These are phyloP conservation scores for Trametopsis cervina DNA, from an alignment of 768 basidiomycete species.

Conservation along the genomic window DNA sequence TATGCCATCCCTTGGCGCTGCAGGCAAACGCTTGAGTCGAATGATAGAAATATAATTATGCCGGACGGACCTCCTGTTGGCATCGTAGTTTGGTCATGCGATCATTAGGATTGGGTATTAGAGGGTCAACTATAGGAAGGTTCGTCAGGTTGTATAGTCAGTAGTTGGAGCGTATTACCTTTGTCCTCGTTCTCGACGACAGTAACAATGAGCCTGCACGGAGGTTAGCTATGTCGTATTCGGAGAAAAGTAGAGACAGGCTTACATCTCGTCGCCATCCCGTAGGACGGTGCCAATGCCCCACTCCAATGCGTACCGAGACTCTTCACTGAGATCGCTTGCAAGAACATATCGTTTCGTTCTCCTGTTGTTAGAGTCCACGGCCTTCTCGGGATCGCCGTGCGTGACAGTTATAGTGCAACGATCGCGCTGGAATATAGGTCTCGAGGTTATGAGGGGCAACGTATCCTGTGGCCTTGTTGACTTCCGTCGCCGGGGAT, in stretches of 20 bases:
- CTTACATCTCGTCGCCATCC: constrained; percentile 86
- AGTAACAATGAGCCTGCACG: constrained; percentile 66
- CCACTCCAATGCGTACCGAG: constrained; percentile 95
- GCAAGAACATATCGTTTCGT: constrained; percentile 77
- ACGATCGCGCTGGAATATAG: constrained; percentile 83
- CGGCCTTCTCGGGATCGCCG: constrained; percentile 59
- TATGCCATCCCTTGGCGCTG: constrained; percentile 87
- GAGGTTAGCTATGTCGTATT: constrained; percentile 4
- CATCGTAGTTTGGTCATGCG: constrained; percentile 72
- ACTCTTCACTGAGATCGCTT: constrained; percentile 93
- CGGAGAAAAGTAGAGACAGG: background rate
- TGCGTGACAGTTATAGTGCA: constrained; percentile 88
- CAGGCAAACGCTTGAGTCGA: background rate
- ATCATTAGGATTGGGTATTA: constrained; percentile 65
- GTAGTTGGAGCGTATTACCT: constrained; percentile 36
- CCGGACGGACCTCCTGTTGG: constrained; percentile 79
- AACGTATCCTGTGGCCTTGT: constrained; percentile 58
- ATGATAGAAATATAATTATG: too few species aligned
- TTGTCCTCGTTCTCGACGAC: constrained; percentile 91
- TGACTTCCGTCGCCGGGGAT: constrained; percentile 50
- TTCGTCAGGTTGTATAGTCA: constrained; percentile 3
- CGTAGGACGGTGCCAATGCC: constrained; percentile 92
- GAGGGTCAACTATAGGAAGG: constrained; percentile 48
- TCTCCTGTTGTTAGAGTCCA: constrained; percentile 46
- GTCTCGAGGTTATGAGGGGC: constrained; percentile 62